Conservation (phyloP, 2,329 filamentous ascomycete genomes). For the Clonostachys rosea region DNA sequence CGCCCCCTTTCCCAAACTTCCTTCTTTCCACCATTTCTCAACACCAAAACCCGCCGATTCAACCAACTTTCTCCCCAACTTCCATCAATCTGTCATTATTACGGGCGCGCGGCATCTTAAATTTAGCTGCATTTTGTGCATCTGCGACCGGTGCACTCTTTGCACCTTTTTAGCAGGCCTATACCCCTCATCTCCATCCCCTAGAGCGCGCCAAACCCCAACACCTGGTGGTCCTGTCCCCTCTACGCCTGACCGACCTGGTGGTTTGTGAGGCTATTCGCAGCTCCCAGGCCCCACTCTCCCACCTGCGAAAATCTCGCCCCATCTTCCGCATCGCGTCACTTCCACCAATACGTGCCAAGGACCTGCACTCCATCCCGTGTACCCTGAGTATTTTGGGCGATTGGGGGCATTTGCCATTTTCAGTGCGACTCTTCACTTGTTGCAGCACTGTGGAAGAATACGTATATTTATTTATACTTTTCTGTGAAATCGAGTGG, state of each 20-base stretch:
- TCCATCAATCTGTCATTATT: constrained; percentile 35
- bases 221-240: neutral
- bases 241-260: constrained; percentile 4
- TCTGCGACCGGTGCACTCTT: constrained; percentile 17
- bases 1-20: constrained; percentile 12
- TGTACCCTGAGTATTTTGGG: too few species aligned
- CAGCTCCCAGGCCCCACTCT: constrained; percentile 8
- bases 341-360: neutral
- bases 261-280: constrained; percentile 33
- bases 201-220: constrained; percentile 6
- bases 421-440: too few species aligned
- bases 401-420: too few species aligned
- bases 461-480: too few species aligned
- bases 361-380: too few species aligned
- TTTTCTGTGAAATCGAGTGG: too few species aligned
- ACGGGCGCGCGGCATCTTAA: constrained; percentile 24
- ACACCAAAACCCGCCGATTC: constrained; percentile 12
- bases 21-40: constrained; percentile 24
- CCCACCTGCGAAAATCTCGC: neutral
- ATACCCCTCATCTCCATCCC: neutral
- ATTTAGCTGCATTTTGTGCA: constrained; percentile 27
- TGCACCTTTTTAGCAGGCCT: constrained; percentile 6
- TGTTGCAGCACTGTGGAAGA: too few species aligned
- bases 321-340: constrained; percentile 4
- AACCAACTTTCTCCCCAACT: constrained; percentile 13